Percentiles rank a stretch among this genome's conserved stretches.
Conservation (phyloP, 2,329 filamentous ascomycete genomes). For the Arthrobotrys megalospora region DNA sequence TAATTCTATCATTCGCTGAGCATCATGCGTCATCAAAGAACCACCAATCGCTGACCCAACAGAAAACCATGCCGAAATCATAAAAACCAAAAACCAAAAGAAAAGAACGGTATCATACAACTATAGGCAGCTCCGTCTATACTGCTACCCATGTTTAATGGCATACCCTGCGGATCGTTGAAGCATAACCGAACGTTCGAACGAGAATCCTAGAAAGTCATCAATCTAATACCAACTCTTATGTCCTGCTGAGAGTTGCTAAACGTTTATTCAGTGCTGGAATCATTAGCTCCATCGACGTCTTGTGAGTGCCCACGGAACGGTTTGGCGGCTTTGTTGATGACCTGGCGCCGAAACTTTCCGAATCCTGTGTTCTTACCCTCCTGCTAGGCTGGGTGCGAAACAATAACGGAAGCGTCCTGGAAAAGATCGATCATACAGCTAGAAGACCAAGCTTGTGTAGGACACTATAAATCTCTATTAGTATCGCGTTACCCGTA, state of each 20-base stretch:
- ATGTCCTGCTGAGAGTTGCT: background rate
- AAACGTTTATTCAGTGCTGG: background rate
- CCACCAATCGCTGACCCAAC: slow-evolving; percentile 27
- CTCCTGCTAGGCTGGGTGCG: slow-evolving; percentile 35
- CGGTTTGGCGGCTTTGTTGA: slow-evolving; percentile 38
- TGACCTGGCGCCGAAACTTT: slow-evolving; percentile 38
- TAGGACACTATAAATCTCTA: slow-evolving; percentile 78
- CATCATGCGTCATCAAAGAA: slow-evolving; percentile 28
- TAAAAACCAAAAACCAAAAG: slow-evolving; percentile 22
- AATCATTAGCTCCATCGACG: slow-evolving; percentile 36
- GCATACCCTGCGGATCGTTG: slow-evolving; percentile 2
- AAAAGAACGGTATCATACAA: slow-evolving; percentile 28
- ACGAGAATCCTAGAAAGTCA: slow-evolving; percentile 3
- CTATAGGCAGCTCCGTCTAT: slow-evolving; percentile 7
- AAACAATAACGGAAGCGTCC: slow-evolving; percentile 76
- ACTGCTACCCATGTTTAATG: slow-evolving; percentile 19
- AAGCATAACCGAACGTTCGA: slow-evolving; percentile 5
- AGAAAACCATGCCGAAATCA: slow-evolving; percentile 13
- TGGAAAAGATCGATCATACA: slow-evolving; percentile 97
- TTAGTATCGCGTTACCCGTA: slow-evolving; percentile 65
- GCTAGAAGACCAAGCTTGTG: slow-evolving; percentile 95
- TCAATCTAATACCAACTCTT: slow-evolving; percentile 1
- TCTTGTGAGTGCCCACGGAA: slow-evolving; percentile 34
- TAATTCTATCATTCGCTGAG: slow-evolving; percentile 30
- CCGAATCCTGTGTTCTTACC: slow-evolving; percentile 21